phyloP scores from a whole-genome alignment of 441 rosid genomes.

The Populus trichocarpa region DNA sequence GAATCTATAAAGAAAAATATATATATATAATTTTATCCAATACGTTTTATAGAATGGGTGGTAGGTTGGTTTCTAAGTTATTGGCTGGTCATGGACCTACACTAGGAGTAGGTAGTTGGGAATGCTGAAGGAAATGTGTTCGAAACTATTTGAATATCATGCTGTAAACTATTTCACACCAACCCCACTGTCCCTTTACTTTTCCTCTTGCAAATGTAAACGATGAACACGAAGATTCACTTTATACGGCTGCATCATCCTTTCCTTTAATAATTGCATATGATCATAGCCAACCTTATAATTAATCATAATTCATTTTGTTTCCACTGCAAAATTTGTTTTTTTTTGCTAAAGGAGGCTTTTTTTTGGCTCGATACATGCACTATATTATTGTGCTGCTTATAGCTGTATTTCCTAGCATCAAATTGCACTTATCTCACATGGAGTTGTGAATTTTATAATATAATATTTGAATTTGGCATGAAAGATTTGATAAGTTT shows the following conservation, averaged over 20 bases:
- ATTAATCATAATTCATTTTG: background rate
- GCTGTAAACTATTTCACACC: constrained; percentile 2
- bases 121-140: background rate
- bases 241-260: background rate
- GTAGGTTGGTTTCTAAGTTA: background rate
- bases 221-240: background rate
- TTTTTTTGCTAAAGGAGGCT: background rate
- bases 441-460: too few species aligned
- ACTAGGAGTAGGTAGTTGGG: constrained; percentile 4
- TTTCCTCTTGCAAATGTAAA: too few species aligned
- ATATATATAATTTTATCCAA: too few species aligned
- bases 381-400: too few species aligned
- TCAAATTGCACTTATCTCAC: too few species aligned
- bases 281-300: background rate
- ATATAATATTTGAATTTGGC: background rate
- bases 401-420: too few species aligned
- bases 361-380: too few species aligned
- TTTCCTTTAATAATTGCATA: too few species aligned
- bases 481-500: background rate
- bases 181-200: background rate
- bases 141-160: background rate
- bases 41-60: too few species aligned
- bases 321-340: background rate
- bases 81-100: background rate
- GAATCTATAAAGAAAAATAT: too few species aligned